These are phyloP conservation scores for Hemisphaericaspora subhashii DNA, from an alignment of 1,139 yeast genomes.

Conservation along the genomic window DNA sequence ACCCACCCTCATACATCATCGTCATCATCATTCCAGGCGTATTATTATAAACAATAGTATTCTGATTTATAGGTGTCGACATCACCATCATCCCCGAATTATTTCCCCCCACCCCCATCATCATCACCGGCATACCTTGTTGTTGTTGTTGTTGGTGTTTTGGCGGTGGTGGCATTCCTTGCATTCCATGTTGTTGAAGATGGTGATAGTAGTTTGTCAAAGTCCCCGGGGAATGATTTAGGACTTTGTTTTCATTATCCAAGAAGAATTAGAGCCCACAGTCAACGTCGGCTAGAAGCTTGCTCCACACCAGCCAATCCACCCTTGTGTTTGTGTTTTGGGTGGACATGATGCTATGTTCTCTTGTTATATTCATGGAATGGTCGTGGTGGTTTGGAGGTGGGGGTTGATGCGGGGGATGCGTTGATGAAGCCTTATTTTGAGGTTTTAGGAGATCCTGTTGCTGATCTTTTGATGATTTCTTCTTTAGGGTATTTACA, in stretches of 20 bases:
- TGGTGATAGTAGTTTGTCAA: slow-evolving; percentile 25
- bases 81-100: slow-evolving; percentile 33
- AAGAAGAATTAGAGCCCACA: slow-evolving; percentile 38
- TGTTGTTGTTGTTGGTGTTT: slow-evolving; percentile 12
- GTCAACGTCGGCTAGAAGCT: no score
- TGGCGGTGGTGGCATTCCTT: slow-evolving; percentile 24
- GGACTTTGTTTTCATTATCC: slow-evolving; percentile 42
- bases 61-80: slow-evolving; percentile 47
- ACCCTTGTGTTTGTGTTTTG: slow-evolving; percentile 22
- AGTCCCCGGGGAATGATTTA: slow-evolving; percentile 41
- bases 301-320: no score
- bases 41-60: no score
- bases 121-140: slow-evolving; percentile 14
- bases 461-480: slow-evolving; percentile 9
- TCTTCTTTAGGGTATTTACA: slow-evolving; percentile 21
- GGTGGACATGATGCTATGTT: slow-evolving; percentile 17
- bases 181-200: slow-evolving; percentile 22
- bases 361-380: slow-evolving; percentile 23
- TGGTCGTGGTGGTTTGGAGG: slow-evolving; percentile 10
- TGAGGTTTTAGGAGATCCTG: no score
- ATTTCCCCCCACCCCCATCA: slow-evolving; percentile 10
- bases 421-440: slow-evolving; percentile 6
- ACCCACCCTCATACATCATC: slow-evolving; percentile 1
- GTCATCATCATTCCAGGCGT: slow-evolving; percentile 9
- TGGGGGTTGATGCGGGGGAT: slow-evolving; percentile 9